Conservation (phyloP, 164 flowering plant genomes). For the Saururus chinensis region DNA sequence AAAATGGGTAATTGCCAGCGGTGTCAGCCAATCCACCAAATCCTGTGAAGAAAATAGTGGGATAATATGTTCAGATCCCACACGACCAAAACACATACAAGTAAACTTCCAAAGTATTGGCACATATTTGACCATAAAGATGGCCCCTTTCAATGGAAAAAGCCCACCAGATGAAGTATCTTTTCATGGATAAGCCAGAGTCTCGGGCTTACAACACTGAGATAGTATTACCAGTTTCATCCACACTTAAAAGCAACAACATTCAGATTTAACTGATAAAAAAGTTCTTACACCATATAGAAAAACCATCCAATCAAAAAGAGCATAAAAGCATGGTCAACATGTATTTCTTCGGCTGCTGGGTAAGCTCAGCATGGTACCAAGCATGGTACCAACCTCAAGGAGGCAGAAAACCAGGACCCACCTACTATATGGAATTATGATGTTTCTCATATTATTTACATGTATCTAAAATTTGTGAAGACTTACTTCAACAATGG, state of each 20-base stretch:
- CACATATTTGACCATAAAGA: background rate
- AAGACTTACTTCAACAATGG: slow-evolving; percentile 55
- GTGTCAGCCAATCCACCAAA: slow-evolving; percentile 67
- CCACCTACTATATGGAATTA: background rate
- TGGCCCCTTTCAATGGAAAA: background rate
- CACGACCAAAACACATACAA: too few relatives aligned
- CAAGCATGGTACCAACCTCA: background rate
- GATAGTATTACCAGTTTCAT: background rate
- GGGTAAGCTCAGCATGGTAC: background rate
- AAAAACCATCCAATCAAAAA: too few relatives aligned
- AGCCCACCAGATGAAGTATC: background rate
- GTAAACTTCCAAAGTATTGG: too few relatives aligned
- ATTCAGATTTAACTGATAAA: too few relatives aligned
- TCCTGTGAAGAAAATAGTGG: slow-evolving; percentile 37
- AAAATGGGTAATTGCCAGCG: slow-evolving; percentile 49
- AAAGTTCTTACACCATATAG: too few relatives aligned
- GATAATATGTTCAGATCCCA: too few relatives aligned
- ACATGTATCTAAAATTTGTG: background rate
- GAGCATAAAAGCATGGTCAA: too few relatives aligned
- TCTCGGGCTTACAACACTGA: background rate
- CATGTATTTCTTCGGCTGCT: background rate
- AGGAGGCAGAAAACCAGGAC: background rate
- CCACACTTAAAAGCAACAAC: background rate
- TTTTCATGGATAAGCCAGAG: too few relatives aligned
- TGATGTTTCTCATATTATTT: too few relatives aligned